Evolutionary conservation across 345 rosid species (phyloP).

Genomic region (Salix arbutifolia): DNA sequence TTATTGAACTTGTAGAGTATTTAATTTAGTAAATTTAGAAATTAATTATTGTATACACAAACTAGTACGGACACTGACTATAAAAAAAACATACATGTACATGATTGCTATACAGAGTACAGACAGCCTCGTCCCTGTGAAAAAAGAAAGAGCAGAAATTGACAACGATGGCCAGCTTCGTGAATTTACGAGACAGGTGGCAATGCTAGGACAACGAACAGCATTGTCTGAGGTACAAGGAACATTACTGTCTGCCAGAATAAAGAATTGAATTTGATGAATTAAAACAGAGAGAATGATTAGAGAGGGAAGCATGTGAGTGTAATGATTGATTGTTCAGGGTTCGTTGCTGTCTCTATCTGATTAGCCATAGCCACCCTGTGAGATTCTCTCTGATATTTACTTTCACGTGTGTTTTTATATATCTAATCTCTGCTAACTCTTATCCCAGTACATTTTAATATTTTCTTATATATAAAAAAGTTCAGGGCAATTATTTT

Average conservation of each 20-base stretch:
- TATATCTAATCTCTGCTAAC: not conserved
- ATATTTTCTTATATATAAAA: too few species aligned
- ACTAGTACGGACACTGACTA: too few species aligned
- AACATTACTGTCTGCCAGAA: constrained; percentile 5
- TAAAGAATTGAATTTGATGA: not conserved
- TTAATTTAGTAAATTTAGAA: too few species aligned
- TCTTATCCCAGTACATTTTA: not conserved
- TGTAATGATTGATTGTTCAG: not conserved
- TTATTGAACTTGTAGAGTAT: rapidly evolving
- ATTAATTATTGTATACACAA: too few species aligned
- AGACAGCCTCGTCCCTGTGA: not conserved
- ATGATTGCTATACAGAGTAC: not conserved
- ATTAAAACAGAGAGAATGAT: constrained; percentile 5
- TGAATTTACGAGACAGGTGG: not conserved
- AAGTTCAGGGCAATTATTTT: not conserved
- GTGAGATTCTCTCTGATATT: not conserved
- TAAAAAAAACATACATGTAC: too few species aligned
- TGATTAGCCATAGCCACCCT: not conserved
- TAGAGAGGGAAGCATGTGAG: constrained; percentile 7
- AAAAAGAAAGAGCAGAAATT: too few species aligned
- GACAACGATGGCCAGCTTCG: not conserved
- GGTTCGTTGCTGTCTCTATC: not conserved
- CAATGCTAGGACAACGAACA: not conserved
- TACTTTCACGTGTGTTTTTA: not conserved
- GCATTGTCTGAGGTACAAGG: constrained; percentile 13